Base-by-base conservation (phyloP, 2,329 filamentous ascomycete genomes). In the Sporothrix brasiliensis region DNA sequence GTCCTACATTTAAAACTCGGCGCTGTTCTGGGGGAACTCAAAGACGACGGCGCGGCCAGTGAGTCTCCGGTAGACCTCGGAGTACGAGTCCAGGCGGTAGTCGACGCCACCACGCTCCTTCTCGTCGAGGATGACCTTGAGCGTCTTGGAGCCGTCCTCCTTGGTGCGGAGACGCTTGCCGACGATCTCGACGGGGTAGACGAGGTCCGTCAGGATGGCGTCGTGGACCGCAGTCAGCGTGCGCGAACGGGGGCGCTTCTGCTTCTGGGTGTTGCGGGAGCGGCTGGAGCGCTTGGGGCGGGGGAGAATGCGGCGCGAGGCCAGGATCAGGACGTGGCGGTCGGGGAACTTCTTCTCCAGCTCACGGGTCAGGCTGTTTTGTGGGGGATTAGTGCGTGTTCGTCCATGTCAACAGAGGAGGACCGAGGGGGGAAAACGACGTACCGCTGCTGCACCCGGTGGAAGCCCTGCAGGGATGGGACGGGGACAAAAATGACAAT, bases 281-380 rank as follows among this genome's bases (percentile, higher is more conserved):
- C 93, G 94, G 88, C 91, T 93, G 83, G 93, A 97, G 83, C 94
- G 94, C 92, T 97, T 97, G 84, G 95, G 95, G 84, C 94, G 93
- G 83, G 95, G 94, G 74, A 99, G 89, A 81, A 99, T 99, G 85
- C 95, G 95, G 89, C 95, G 95, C 81, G 94, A 96, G 79, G 95
- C 95, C 79, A 99, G 91, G 90, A 99, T 93, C 84, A 99, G 88
- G 84, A 99, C 95, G 86, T 99, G 95, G 86, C 95, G 95, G 89
- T 99, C 95, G 76, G 95, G 98, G 93, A 99, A 99, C 89, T 99
- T 99, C 93, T 99, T 99, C 92, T 99, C 95, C 82, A 99, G 94
- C 89, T 99, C 95, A 86, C 95, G 95, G 85, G 95, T 99, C 82
- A 99, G 91, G 83, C 94, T 98, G 24, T 16, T 4, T 10, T 9